Percentiles rank a stretch among this genome's conserved stretches.
Evolutionary conservation across 805 yeast species (phyloP).

Genomic region (Candida pseudofarinosa): DNA sequence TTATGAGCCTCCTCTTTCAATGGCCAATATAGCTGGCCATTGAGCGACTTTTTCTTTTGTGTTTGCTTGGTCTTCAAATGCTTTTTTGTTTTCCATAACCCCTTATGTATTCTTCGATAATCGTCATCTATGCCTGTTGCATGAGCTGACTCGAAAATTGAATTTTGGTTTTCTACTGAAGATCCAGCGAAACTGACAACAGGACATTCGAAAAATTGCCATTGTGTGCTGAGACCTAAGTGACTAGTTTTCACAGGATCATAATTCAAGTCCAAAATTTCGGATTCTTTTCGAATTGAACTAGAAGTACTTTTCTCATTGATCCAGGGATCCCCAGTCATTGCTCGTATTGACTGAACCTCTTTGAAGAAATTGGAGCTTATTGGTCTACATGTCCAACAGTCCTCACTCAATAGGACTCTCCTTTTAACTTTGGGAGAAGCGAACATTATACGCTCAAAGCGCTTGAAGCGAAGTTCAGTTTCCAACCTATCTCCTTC

Average conservation of each 20-base stretch:
- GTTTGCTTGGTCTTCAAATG: neutral
- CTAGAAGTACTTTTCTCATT: slow-evolving; percentile 25
- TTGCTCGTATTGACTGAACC: slow-evolving; percentile 45
- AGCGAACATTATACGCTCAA: slow-evolving; percentile 19
- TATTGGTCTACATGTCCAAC: slow-evolving; percentile 51
- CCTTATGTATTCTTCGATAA: slow-evolving; percentile 28
- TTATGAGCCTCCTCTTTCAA: slow-evolving; percentile 2
- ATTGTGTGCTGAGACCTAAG: slow-evolving; percentile 28
- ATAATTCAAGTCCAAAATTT: slow-evolving; percentile 30
- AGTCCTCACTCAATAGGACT: slow-evolving; percentile 40
- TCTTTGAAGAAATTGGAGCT: slow-evolving; percentile 38
- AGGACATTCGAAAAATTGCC: slow-evolving; percentile 32
- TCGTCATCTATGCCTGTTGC: slow-evolving; percentile 29
- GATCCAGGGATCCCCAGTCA: slow-evolving; percentile 43
- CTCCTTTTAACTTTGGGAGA: slow-evolving; percentile 28
- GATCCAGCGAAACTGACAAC: slow-evolving; percentile 11
- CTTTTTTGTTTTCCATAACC: slow-evolving; percentile 7
- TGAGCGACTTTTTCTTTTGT: slow-evolving; percentile 9
- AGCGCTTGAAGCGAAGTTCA: slow-evolving; percentile 8
- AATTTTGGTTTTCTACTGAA: slow-evolving; percentile 1
- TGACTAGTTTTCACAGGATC: slow-evolving; percentile 41
- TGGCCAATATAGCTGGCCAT: slow-evolving; percentile 9
- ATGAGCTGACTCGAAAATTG: slow-evolving; percentile 12
- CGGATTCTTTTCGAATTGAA: slow-evolving; percentile 39
- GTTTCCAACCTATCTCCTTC: neutral